Evolutionary conservation across 768 basidiomycete genomes (phyloP).

Genomic region (Tulasnella calospora): DNA sequence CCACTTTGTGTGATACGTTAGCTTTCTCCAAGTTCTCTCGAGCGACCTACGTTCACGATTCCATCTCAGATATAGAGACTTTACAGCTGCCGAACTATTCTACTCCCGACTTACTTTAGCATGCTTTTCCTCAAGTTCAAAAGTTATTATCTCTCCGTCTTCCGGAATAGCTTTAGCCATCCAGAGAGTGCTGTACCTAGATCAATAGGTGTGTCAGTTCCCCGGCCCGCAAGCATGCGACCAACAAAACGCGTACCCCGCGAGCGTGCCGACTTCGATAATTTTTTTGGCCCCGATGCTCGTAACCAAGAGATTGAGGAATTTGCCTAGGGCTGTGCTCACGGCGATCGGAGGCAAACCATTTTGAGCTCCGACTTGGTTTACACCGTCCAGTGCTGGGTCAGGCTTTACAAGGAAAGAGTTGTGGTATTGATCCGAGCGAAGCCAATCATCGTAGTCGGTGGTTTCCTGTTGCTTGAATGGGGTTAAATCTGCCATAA

Average conservation of each 20-base stretch:
- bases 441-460: conserved; percentile 15
- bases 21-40: conserved; percentile 53
- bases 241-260: conserved; percentile 44
- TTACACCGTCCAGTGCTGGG: conserved; percentile 22
- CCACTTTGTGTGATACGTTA: conserved; percentile 47
- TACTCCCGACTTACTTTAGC: conserved; percentile 31
- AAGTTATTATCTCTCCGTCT: conserved; percentile 36
- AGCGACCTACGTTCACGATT: conserved; percentile 47
- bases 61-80: background rate
- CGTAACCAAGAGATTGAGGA: conserved; percentile 49
- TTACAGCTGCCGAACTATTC: background rate
- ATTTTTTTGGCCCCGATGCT: conserved; percentile 53
- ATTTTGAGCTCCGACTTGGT: conserved; percentile 21
- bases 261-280: conserved; percentile 62
- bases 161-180: conserved; percentile 35
- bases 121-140: conserved; percentile 35
- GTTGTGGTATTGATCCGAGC: conserved; percentile 26
- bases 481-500: background rate
- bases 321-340: conserved; percentile 48
- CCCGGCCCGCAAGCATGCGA: background rate
- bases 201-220: background rate
- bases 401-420: conserved; percentile 24
- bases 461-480: background rate
- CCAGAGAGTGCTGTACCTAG: conserved; percentile 36
- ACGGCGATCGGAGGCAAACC: conserved; percentile 29